These are phyloP conservation scores for Lasiosphaeria miniovina DNA, from an alignment of 495 filamentous ascomycete genomes.

Conservation along the genomic window DNA sequence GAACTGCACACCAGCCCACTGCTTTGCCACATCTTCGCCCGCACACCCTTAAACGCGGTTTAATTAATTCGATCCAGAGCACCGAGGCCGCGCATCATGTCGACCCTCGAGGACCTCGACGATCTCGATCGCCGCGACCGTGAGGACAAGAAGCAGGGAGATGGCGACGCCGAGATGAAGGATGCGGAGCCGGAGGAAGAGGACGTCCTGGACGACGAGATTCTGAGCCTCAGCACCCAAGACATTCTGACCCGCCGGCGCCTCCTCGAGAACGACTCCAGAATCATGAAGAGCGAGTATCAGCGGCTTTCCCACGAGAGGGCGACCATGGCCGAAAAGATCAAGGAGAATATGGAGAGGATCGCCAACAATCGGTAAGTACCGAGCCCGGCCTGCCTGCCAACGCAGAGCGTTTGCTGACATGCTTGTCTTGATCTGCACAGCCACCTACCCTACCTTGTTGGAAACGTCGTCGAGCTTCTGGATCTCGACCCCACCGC, in stretches of 20 bases:
- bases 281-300: conserved; percentile 97
- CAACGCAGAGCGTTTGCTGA: conserved; percentile 11
- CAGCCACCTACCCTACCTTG: conserved; percentile 96
- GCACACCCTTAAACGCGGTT: not conserved
- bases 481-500: conserved; percentile 94
- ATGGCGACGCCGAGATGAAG: conserved; percentile 88
- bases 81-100: conserved; percentile 25
- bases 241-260: conserved; percentile 86
- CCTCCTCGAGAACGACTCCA: conserved; percentile 91
- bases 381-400: conserved; percentile 16
- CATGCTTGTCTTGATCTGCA: conserved; percentile 9
- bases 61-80: conserved; percentile 3
- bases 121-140: conserved; percentile 63
- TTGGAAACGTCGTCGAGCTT: conserved; percentile 96
- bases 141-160: conserved; percentile 69
- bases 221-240: conserved; percentile 82
- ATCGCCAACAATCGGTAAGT: conserved; percentile 94
- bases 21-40: not conserved
- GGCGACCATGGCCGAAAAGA: conserved; percentile 91
- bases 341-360: conserved; percentile 98
- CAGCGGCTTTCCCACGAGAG: conserved; percentile 94
- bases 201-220: conserved; percentile 84
- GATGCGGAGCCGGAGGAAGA: conserved; percentile 63
- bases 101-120: conserved; percentile 43
- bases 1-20: not conserved